phyloP scores from a whole-genome alignment of 2,329 filamentous ascomycete species.

The Cordyceps cateniannulata region DNA sequence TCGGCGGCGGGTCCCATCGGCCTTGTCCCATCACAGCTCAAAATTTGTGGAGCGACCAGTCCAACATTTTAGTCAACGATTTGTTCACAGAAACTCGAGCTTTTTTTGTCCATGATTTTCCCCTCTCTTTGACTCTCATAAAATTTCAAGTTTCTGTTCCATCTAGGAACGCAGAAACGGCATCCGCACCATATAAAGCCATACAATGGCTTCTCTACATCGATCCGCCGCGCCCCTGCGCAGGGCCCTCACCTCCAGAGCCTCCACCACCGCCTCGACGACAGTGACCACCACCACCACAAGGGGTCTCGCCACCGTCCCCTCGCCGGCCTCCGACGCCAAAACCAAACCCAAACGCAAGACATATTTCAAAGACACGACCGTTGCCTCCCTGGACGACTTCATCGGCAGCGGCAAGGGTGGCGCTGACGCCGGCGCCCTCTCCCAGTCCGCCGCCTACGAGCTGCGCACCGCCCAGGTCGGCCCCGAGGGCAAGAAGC shows the following conservation, averaged over 20 bases:
- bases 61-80: conserved; percentile 14
- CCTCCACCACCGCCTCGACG: conserved; percentile 9
- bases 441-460: conserved; percentile 50
- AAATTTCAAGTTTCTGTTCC: neutral
- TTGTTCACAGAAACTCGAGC: conserved; percentile 8
- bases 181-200: conserved; percentile 1
- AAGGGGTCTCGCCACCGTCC: conserved; percentile 43
- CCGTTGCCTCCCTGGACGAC: conserved; percentile 51
- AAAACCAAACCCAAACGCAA: conserved; percentile 26
- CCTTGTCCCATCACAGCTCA: neutral
- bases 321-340: conserved; percentile 24
- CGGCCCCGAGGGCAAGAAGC: conserved; percentile 55
- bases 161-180: neutral
- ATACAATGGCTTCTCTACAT: conserved; percentile 34
- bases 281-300: conserved; percentile 20
- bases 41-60: conserved; percentile 7
- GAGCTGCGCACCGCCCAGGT: conserved; percentile 57
- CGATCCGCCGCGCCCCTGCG: conserved; percentile 37
- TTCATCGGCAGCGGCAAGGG: conserved; percentile 40
- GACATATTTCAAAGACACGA: conserved; percentile 54
- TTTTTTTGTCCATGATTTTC: neutral
- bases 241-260: conserved; percentile 28
- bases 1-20: conserved; percentile 12
- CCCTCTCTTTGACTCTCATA: neutral
- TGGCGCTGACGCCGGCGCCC: conserved; percentile 19